A percentile compares a stretch with the other conserved stretches of the same genome.
These are phyloP conservation scores for Sclerotiophoma versabilis DNA, from an alignment of 2,329 filamentous ascomycete genomes.

Conservation along the genomic window DNA sequence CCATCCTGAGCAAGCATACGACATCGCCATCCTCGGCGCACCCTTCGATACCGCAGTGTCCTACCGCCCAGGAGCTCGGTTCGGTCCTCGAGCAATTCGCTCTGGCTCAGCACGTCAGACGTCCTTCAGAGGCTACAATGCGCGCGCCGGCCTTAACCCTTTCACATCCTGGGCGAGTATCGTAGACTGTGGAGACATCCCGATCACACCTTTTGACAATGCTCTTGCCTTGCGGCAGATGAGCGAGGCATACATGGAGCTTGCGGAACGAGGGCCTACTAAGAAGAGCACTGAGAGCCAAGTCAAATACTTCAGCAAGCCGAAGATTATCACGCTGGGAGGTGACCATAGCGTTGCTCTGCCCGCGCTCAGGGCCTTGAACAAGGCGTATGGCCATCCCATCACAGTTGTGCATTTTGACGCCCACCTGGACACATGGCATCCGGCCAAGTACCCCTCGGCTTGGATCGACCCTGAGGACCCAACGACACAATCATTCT, in stretches of 20 bases:
- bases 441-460: constrained; percentile 79
- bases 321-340: constrained; percentile 58
- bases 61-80: constrained; percentile 63
- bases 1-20: constrained; percentile 53
- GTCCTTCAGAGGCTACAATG: constrained; percentile 81
- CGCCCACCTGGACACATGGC: constrained; percentile 83
- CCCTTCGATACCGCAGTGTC: constrained; percentile 60
- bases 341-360: constrained; percentile 61
- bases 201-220: constrained; percentile 87
- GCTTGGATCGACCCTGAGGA: constrained; percentile 68
- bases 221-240: constrained; percentile 81
- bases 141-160: constrained; percentile 81
- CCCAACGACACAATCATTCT: constrained; percentile 70
- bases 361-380: constrained; percentile 58
- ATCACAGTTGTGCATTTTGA: constrained; percentile 61
- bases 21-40: constrained; percentile 59
- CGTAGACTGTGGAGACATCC: constrained; percentile 90
- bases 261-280: constrained; percentile 59
- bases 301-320: constrained; percentile 52
- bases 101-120: constrained; percentile 83
- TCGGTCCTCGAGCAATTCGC: constrained; percentile 87
- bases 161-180: constrained; percentile 80
- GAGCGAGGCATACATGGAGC: constrained; percentile 78
- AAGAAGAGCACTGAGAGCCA: constrained; percentile 46
- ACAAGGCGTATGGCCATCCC: constrained; percentile 53